Evolutionary conservation across 2,329 filamentous ascomycete species (phyloP).

Genomic region (Nigrograna mackinnonii): DNA sequence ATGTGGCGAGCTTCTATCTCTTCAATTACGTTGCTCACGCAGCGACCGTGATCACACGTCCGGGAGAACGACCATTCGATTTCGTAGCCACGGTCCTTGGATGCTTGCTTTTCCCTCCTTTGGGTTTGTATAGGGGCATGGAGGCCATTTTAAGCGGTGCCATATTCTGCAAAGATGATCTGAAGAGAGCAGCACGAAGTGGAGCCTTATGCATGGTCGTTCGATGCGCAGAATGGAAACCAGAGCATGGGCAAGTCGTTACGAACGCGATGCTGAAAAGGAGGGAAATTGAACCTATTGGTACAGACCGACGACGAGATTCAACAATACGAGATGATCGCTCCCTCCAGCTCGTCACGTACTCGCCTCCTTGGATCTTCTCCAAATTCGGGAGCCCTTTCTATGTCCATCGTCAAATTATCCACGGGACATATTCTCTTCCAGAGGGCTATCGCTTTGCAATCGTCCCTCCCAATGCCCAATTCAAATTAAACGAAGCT

Average conservation of each 20-base stretch:
- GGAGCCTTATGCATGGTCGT: conserved; percentile 34
- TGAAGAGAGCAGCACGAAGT: conserved; percentile 28
- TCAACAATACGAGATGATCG: background rate
- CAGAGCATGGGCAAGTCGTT: background rate
- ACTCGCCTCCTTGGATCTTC: conserved; percentile 16
- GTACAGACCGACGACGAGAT: background rate
- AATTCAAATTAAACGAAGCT: conserved; percentile 9
- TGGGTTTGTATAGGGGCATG: conserved; percentile 28
- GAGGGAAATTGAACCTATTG: no score
- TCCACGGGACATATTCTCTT: conserved; percentile 19
- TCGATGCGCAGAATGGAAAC: conserved; percentile 21
- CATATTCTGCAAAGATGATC: conserved; percentile 5
- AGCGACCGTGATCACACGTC: conserved; percentile 33
- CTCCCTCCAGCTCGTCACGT: conserved; percentile 11
- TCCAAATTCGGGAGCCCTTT: conserved; percentile 16
- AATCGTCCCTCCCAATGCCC: conserved; percentile 15
- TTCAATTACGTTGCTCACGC: conserved; percentile 42
- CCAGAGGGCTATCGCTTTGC: conserved; percentile 18
- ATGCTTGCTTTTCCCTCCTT: conserved; percentile 24
- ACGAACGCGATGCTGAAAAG: background rate
- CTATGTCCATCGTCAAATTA: conserved; percentile 17
- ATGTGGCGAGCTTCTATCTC: conserved; percentile 34
- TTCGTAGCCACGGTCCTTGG: conserved; percentile 15
- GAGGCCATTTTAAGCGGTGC: conserved; percentile 21
- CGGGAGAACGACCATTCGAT: conserved; percentile 26